Percentiles rank a stretch among this genome's conserved stretches.
Conservation (phyloP, 495 filamentous ascomycete species). For the Hypoxylon fragiforme region DNA sequence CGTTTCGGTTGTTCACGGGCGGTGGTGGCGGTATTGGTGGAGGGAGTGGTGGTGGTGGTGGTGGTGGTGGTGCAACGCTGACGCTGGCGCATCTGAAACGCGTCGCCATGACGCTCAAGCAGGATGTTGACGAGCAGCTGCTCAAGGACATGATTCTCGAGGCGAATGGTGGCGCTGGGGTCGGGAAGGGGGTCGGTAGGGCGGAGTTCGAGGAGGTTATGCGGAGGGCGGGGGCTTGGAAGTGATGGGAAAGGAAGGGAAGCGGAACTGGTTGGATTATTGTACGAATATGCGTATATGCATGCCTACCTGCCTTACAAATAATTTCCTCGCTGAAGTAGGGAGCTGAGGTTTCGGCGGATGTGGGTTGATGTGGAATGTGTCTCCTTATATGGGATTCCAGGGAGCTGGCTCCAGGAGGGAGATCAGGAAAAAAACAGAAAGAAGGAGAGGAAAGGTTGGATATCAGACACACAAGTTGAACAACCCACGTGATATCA, state of each 20-base stretch:
- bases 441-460: no score
- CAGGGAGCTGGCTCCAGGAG: no score
- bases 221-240: slow-evolving; percentile 80
- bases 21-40: slow-evolving; percentile 48
- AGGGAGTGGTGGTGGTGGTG: slow-evolving; percentile 48
- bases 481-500: no score
- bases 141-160: slow-evolving; percentile 91
- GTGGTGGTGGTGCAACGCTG: slow-evolving; percentile 54
- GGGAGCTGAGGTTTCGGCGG: no score
- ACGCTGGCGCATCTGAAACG: slow-evolving; percentile 73
- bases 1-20: slow-evolving; percentile 71
- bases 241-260: slow-evolving; percentile 37
- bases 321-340: not conserved
- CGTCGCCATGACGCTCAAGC: slow-evolving; percentile 79
- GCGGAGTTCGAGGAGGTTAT: slow-evolving; percentile 86
- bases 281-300: not conserved
- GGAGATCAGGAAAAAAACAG: no score
- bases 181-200: slow-evolving; percentile 69
- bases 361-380: no score
- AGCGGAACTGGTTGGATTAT: not conserved
- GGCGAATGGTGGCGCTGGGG: slow-evolving; percentile 78
- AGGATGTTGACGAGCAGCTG: slow-evolving; percentile 77
- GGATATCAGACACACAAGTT: no score
- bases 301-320: not conserved
- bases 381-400: no score